Evolutionary conservation across 441 rosid species (phyloP).

Genomic region (Capsella rubella): DNA sequence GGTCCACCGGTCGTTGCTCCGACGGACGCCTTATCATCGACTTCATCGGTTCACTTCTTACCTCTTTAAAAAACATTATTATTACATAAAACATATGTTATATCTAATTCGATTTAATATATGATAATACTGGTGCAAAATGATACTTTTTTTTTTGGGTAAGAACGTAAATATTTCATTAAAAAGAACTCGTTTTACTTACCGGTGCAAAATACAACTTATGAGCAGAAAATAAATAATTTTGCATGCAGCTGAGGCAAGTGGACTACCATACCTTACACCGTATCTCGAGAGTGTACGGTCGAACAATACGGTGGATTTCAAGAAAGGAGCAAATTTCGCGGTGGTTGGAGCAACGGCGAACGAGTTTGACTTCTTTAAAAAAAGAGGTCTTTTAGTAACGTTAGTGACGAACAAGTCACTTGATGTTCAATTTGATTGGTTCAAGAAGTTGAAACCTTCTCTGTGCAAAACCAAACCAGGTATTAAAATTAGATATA

Average conservation of each 20-base stretch:
- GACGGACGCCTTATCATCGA: constrained; percentile 82
- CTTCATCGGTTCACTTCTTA: constrained; percentile 59
- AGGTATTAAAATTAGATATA: constrained; percentile 38
- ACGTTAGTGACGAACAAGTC: constrained; percentile 62
- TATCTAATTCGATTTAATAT: neutral
- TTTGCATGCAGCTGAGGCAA: constrained; percentile 64
- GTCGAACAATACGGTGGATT: constrained; percentile 37
- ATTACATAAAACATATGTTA: neutral
- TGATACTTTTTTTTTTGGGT: too few relatives aligned
- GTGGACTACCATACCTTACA: constrained; percentile 57
- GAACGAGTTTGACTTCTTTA: constrained; percentile 51
- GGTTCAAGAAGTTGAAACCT: constrained; percentile 72
- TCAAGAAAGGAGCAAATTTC: constrained; percentile 60
- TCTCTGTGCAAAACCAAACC: constrained; percentile 57
- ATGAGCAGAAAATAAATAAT: neutral
- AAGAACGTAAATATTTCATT: too few relatives aligned
- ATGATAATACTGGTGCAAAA: neutral
- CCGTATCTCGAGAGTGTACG: constrained; percentile 57
- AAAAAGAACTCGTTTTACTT: neutral
- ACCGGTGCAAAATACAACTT: neutral
- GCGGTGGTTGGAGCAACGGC: constrained; percentile 88
- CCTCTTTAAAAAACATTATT: too few relatives aligned
- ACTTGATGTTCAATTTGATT: constrained; percentile 61
- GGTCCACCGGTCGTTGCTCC: constrained; percentile 71
- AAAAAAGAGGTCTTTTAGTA: constrained; percentile 46